Base-by-base conservation (phyloP, 345 rosid genomes). In the Euphorbia peplus region DNA sequence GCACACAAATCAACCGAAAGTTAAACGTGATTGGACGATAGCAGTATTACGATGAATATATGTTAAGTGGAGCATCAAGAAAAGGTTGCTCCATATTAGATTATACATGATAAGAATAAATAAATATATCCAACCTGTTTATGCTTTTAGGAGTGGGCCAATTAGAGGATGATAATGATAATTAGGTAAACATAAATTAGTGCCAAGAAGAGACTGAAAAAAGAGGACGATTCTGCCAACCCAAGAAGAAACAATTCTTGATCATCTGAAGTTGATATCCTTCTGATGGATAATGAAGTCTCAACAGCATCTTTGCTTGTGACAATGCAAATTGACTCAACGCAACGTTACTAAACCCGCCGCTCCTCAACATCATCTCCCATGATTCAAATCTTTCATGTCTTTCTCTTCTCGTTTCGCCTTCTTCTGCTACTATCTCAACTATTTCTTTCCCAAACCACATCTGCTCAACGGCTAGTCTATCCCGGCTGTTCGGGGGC, bases 151-250 rank as follows among this genome's bases (percentile, higher is more conserved):
- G 8, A 4, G 52, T 18, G 52, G 52, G 52, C 5, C 6, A 16
- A 14, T 4, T 11, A 14, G 48, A 44, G 9, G 48, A 44, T 14
- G 13, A 44, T 44, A 13, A 18, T 29, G 18, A 25, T 60, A 51
- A 37, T 66, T 32, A 21, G 62, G 63, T 46, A 8, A 21, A 54
- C 0, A 46, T 46, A 13, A 41, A 37, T 64, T 77, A 88, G 69
- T 80, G 88, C 99, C 99, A 95, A 13, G 97, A 95, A 53, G 99
- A 95, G 65, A 95, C 85, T 0, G 95, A 89, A 79, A 95, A 91
- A 79, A 95, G 99, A 72, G 84, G 69, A 57, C 91, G 91, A 79
- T 81, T 83, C 72, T 83, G 89, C 99, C 99, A 95, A 35, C 96
- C 95, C 19, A 95, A 81, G 78, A 84, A 87, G 69, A 85, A 83